A percentile compares a stretch with the other conserved stretches of the same genome.
These are phyloP conservation scores for Emmonsia crescens DNA, from an alignment of 2,329 filamentous ascomycete genomes.

Conservation along the genomic window DNA sequence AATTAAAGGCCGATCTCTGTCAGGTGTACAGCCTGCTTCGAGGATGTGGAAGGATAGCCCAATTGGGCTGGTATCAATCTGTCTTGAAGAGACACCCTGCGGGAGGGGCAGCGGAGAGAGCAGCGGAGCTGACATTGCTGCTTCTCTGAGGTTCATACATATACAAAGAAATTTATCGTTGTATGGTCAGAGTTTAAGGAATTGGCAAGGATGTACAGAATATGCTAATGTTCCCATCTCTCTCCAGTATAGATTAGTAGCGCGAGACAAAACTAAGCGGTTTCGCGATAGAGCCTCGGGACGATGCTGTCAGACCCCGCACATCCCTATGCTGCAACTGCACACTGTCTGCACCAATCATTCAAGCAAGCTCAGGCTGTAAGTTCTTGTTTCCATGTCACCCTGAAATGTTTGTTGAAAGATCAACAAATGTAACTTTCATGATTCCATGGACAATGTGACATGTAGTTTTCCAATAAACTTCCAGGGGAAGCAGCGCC, in stretches of 20 bases:
- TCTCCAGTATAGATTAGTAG: not conserved
- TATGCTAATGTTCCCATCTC: not conserved
- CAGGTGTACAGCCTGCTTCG: conserved; percentile 38
- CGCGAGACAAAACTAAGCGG: not conserved
- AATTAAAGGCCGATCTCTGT: conserved; percentile 42
- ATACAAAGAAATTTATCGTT: not conserved
- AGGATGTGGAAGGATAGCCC: conserved; percentile 53
- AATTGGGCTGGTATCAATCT: conserved; percentile 44
- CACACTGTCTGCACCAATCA: too few species aligned
- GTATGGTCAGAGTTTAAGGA: not conserved
- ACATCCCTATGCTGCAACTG: not conserved
- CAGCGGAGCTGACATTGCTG: conserved; percentile 12
- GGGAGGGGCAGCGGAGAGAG: conserved; percentile 45
- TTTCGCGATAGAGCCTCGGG: not conserved
- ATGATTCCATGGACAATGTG: not conserved
- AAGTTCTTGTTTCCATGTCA: too few species aligned
- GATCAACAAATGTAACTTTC: not conserved
- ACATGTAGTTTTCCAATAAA: not conserved
- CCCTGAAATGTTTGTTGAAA: not conserved
- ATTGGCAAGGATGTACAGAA: not conserved
- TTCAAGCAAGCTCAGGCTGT: too few species aligned
- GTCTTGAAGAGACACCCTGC: conserved; percentile 43
- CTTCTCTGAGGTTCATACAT: not conserved
- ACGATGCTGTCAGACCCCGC: not conserved
- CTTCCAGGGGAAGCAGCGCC: not conserved